These are phyloP conservation scores for Mycosphaerella arachidis DNA, from an alignment of 2,329 filamentous ascomycete species.

Conservation along the genomic window DNA sequence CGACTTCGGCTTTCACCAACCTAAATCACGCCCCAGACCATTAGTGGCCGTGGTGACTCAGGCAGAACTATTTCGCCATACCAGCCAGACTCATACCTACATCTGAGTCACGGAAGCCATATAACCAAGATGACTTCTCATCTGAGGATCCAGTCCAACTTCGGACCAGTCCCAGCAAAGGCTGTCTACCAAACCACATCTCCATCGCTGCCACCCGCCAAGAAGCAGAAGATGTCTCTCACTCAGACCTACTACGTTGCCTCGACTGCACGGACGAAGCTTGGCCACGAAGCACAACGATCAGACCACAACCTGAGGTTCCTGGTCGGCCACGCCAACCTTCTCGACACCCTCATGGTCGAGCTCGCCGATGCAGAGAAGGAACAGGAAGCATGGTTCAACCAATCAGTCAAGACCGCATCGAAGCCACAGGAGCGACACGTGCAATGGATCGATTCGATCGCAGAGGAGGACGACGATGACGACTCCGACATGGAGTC, in stretches of 20 bases:
- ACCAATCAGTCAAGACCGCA: conserved; percentile 82
- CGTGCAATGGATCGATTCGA: conserved; percentile 81
- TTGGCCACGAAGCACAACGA: conserved; percentile 82
- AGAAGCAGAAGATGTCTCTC: conserved; percentile 88
- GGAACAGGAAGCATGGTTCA: conserved; percentile 97
- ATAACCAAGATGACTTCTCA: conserved; percentile 45
- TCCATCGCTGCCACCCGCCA: conserved; percentile 40
- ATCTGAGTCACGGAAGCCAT: conserved; percentile 18
- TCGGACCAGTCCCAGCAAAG: conserved; percentile 44
- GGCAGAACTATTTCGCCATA: conserved; percentile 21
- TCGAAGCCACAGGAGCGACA: conserved; percentile 61
- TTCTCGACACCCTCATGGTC: conserved; percentile 90
- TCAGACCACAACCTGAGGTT: conserved; percentile 91
- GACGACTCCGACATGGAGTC: conserved; percentile 51
- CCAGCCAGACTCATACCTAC: conserved; percentile 16
- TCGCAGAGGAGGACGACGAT: conserved; percentile 66
- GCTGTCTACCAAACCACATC: conserved; percentile 42
- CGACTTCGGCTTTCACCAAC: conserved; percentile 15
- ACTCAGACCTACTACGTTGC: conserved; percentile 98
- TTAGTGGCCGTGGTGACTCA: conserved; percentile 22
- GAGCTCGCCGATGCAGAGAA: conserved; percentile 89
- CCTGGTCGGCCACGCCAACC: conserved; percentile 95
- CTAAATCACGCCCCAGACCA: conserved; percentile 13
- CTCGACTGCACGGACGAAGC: conserved; percentile 94
- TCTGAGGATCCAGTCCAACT: conserved; percentile 44